Conservation (phyloP, 2,329 filamentous ascomycete genomes). For the Phyllachora maydis region DNA sequence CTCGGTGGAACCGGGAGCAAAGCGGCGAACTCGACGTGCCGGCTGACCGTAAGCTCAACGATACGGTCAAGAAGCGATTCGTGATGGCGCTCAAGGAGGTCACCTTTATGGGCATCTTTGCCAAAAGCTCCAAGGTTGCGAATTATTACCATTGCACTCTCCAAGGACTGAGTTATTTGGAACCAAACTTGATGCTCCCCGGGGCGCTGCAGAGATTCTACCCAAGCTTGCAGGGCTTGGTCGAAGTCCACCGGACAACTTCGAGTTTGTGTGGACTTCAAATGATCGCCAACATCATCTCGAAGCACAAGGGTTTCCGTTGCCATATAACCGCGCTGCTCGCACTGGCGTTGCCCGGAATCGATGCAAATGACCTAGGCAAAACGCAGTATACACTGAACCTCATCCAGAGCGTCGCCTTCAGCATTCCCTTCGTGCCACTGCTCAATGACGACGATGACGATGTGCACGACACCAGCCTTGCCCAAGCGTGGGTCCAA, state of each 20-base stretch:
- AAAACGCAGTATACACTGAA: conserved; percentile 90
- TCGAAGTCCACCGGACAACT: conserved; percentile 90
- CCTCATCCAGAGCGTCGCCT: conserved; percentile 89
- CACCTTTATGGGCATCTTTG: conserved; percentile 94
- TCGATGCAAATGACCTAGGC: conserved; percentile 92
- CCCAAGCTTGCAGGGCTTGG: conserved; percentile 84
- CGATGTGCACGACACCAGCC: conserved; percentile 47
- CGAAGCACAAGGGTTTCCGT: conserved; percentile 83
- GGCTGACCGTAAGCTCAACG: conserved; percentile 55
- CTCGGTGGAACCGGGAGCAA: conserved; percentile 90
- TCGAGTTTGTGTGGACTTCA: conserved; percentile 84
- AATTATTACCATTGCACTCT: conserved; percentile 81
- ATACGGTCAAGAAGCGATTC: conserved; percentile 70
- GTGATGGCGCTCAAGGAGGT: conserved; percentile 79
- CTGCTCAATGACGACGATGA: conserved; percentile 49
- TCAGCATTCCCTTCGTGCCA: conserved; percentile 84
- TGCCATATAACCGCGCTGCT: conserved; percentile 89
- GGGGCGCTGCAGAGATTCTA: conserved; percentile 93
- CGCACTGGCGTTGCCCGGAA: conserved; percentile 82
- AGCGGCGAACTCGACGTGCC: conserved; percentile 83
- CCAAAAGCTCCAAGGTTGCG: conserved; percentile 81
- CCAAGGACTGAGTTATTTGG: conserved; percentile 74
- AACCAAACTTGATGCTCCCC: conserved; percentile 79
- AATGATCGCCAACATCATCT: conserved; percentile 79
- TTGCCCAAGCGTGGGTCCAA: conserved; percentile 87